A percentile compares a stretch with the other conserved stretches of the same genome.
Evolutionary conservation across 495 filamentous ascomycete genomes (phyloP).

Genomic region (Annulohypoxylon maeteangense): DNA sequence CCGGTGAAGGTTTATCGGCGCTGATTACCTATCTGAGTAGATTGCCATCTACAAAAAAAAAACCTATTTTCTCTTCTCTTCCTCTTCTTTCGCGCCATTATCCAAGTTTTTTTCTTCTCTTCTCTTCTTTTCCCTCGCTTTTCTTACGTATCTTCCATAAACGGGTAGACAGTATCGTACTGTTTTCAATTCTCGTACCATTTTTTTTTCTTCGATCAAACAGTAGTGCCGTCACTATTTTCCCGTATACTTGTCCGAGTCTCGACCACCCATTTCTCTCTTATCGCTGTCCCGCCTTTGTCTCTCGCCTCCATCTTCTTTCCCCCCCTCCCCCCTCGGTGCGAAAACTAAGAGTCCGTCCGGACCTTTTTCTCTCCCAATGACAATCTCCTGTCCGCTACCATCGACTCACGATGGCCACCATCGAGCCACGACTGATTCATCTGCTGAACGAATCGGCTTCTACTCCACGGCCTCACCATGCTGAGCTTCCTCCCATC

Average conservation of each 20-base stretch:
- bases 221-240: slow-evolving; percentile 29
- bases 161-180: slow-evolving; percentile 26
- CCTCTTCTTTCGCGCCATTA: slow-evolving; percentile 21
- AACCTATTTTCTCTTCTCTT: slow-evolving; percentile 12
- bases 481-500: slow-evolving; percentile 58
- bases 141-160: slow-evolving; percentile 6
- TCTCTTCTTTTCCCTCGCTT: not conserved
- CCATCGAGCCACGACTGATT: slow-evolving; percentile 68
- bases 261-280: slow-evolving; percentile 18
- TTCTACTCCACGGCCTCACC: slow-evolving; percentile 48
- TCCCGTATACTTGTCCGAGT: slow-evolving; percentile 17
- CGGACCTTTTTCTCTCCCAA: slow-evolving; percentile 44
- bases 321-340: slow-evolving; percentile 22
- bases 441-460: slow-evolving; percentile 65
- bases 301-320: slow-evolving; percentile 38
- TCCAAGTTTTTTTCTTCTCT: not conserved
- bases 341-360: slow-evolving; percentile 36
- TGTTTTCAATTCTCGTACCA: slow-evolving; percentile 22
- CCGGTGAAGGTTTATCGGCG: slow-evolving; percentile 34
- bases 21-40: slow-evolving; percentile 38
- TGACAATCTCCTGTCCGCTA: slow-evolving; percentile 40
- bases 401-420: slow-evolving; percentile 60
- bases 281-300: slow-evolving; percentile 31
- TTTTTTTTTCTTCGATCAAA: not conserved
- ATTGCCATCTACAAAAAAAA: slow-evolving; percentile 18